Evolutionary conservation across 169 alveolate species (phyloP), one percentile per base, ranked within the genome.

Genomic region (Theileria sp.): DNA sequence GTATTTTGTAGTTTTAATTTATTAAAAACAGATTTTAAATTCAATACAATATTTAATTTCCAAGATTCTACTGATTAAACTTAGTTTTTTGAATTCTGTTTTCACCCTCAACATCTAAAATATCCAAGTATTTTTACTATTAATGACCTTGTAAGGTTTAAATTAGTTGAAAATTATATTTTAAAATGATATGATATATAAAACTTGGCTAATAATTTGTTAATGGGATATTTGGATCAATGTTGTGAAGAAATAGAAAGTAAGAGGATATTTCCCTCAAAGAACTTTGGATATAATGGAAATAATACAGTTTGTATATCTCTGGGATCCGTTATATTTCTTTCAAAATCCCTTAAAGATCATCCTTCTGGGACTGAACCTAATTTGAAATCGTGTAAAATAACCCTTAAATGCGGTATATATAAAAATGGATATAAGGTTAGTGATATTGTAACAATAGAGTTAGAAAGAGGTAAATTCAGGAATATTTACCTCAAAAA

Each of bases 201-300:
- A 32, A 32, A 32, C 1, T 32, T 32, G 1, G 36, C 8, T 44
- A 44, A 44, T 10, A 44, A 44, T 44, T 44, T 7, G 54, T 44
- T 44, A 44, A 44, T 44, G 54, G 34, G 54, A 66, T 66, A 38
- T 49, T 25, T 21, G 21, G 38, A 25, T 3, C 15, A 19, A 66
- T 38, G 75, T 66, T 38, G 30, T 66, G 25, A 34, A 25, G 62
- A 15, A 66, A 66, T 23, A 1, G 26, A 21, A 5, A 38, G 25
- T 19, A 66, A 66, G 75, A 49, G 38, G 30, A 49, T 66, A 19
- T 66, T 49, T 10, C 54, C 75, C 60, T 19, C n/a, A 8, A 66
- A 49, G 0, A 66, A 49, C 60, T 25, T 66, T 25, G 21, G 21
- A 66, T 38, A 38, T 6, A 15, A 65, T 25, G 62, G 38, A 34